Conservation (phyloP, 75 land plant species). For the Selaginella tamariscina region DNA sequence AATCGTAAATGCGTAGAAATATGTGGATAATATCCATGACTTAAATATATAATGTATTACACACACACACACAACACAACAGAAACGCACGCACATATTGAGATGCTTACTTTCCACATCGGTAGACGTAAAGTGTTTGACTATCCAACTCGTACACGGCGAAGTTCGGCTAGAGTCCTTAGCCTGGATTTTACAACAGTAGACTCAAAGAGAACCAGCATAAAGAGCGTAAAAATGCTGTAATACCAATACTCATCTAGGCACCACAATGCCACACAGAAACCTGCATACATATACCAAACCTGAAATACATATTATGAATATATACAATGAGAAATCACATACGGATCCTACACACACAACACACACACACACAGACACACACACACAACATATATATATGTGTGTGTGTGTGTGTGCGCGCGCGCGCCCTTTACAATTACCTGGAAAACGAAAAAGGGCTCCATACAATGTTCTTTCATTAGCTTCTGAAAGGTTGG, state of each 20-base stretch:
- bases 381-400: no score
- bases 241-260: constrained; percentile 99
- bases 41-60: no score
- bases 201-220: constrained; percentile 97
- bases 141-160: constrained; percentile 85
- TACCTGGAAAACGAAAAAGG: constrained; percentile 98
- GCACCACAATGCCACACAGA: constrained; percentile 98
- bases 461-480: constrained; percentile 97
- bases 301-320: not conserved
- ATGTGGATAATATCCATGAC: no score
- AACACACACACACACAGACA: no score
- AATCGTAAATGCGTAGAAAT: no score
- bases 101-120: constrained; percentile 82
- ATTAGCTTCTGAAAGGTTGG: constrained; percentile 88
- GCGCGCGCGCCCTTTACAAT: no score
- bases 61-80: no score
- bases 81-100: not conserved
- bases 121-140: constrained; percentile 83
- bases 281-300: no score
- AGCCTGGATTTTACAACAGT: constrained; percentile 94
- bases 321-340: no score
- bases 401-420: no score
- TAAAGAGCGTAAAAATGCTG: constrained; percentile 90
- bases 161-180: constrained; percentile 76
- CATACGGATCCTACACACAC: no score